Evolutionary conservation across 176 grass and related monocot species (phyloP), one percentile per base, ranked within the genome.

Genomic region (Typha latifolia): DNA sequence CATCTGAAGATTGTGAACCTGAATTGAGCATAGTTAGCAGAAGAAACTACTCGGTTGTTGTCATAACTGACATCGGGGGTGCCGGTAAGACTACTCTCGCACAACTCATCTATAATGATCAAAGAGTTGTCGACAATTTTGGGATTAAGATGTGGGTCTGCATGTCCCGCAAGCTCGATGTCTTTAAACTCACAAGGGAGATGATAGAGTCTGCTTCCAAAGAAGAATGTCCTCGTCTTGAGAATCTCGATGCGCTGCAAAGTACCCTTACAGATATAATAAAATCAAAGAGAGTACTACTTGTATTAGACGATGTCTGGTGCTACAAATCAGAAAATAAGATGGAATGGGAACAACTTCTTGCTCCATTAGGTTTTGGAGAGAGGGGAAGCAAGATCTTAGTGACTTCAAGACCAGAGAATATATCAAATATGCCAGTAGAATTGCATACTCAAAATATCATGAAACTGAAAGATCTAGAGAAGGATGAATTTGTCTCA

Each of bases 61-160:
- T 61, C 1, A 65, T 79, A 66, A 15, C 72, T 49, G 77, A 21
- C 13, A 0, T 9, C n/a, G 1, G 69, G 62, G 77, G 77, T 0
- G 19, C 18, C 3, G 62, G 77, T 0, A 72, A 79, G 3, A 71
- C 76, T 26, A 79, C 77, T 0, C 14, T 72, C 3, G 69, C 69
- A 0, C 77, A 72, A 0, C n/a, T 23, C 23, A 62, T 72, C 0
- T 79, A 72, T 0, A 65, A 62, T 49, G 14, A 79, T 5, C 6
- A 66, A 0, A 66, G 12, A 22, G 4, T 66, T 3, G 0, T 11
- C 0, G 0, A 66, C 6, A 0, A 59, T 66, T 79, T 79, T 72
- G 77, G 71, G 66, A 11, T 49, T 31, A 72, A 22, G 49, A 79
- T 79, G 51, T 72, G 77, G 69, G 69, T 79, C 8, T 56, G 68